Evolutionary conservation across 1,284 basidiomycete genomes (phyloP).

Genomic region (Abortiporus biennis): DNA sequence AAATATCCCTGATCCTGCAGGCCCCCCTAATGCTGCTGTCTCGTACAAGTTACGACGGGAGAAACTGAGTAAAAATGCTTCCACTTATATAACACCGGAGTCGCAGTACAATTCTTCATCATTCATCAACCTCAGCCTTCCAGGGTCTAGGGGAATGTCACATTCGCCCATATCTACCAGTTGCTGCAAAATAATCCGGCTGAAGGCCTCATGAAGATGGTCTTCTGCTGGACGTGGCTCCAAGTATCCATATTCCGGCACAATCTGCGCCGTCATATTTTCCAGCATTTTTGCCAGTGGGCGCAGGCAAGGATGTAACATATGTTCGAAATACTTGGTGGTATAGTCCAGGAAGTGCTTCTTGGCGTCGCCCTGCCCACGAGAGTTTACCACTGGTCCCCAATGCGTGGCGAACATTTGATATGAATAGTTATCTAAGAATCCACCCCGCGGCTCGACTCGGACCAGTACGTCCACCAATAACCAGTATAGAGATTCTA

Average conservation of each 20-base stretch:
- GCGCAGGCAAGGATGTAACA: slow-evolving; percentile 4
- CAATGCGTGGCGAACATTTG: no score
- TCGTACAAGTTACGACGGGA: no score
- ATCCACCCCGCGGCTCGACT: background rate
- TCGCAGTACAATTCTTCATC: no score
- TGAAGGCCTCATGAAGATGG: slow-evolving; percentile 8
- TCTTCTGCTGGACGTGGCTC: background rate
- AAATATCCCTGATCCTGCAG: no score
- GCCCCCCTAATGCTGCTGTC: no score
- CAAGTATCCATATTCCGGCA: slow-evolving; percentile 6
- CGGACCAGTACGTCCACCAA: background rate
- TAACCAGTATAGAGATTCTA: background rate
- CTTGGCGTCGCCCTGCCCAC: background rate
- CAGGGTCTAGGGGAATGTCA: no score
- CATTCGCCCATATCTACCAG: slow-evolving; percentile 6
- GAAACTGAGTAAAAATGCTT: no score
- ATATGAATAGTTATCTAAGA: no score
- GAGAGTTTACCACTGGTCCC: no score
- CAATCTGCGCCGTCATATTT: slow-evolving; percentile 1
- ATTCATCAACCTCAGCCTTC: no score
- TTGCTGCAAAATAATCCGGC: slow-evolving; percentile 5
- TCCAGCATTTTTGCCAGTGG: slow-evolving; percentile 1
- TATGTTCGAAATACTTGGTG: background rate
- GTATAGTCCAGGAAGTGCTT: background rate
- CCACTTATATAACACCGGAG: no score